Percentiles rank a stretch among this genome's conserved stretches.
Conservation (phyloP, 768 basidiomycete species). For the Mrakia hoshinonis region DNA sequence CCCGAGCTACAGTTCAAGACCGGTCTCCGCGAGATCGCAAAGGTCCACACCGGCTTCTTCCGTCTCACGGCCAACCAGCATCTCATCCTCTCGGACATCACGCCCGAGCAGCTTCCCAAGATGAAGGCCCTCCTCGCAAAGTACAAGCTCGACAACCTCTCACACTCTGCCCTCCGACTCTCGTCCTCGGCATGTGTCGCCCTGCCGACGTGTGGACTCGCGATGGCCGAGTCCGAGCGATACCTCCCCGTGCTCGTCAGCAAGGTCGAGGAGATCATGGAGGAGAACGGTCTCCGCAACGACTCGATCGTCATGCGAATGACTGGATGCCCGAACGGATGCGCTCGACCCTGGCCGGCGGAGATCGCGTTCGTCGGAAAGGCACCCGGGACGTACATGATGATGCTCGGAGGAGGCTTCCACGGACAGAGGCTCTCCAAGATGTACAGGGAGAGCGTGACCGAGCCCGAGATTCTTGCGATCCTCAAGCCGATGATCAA, state of each 20-base stretch:
- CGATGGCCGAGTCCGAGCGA: slow-evolving; percentile 70
- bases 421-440: slow-evolving; percentile 91
- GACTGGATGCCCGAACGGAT: slow-evolving; percentile 77
- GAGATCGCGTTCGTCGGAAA: slow-evolving; percentile 97
- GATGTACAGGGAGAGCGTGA: slow-evolving; percentile 80
- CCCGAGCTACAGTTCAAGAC: slow-evolving; percentile 84
- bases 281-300: slow-evolving; percentile 83
- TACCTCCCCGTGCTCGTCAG: slow-evolving; percentile 86
- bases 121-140: slow-evolving; percentile 72
- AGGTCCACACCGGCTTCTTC: slow-evolving; percentile 88
- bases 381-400: slow-evolving; percentile 80
- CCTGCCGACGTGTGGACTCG: slow-evolving; percentile 85
- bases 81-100: slow-evolving; percentile 73
- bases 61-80: slow-evolving; percentile 94
- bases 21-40: slow-evolving; percentile 83
- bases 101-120: slow-evolving; percentile 57
- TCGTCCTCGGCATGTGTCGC: slow-evolving; percentile 94
- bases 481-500: slow-evolving; percentile 92
- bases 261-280: slow-evolving; percentile 90
- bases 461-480: slow-evolving; percentile 81
- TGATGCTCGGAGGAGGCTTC: slow-evolving; percentile 94
- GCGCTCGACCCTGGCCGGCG: slow-evolving; percentile 85
- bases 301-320: slow-evolving; percentile 97
- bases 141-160: slow-evolving; percentile 83
- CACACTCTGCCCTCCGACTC: slow-evolving; percentile 66